These are phyloP conservation scores for Bombardia bombarda DNA, from an alignment of 495 filamentous ascomycete species.

Conservation along the genomic window DNA sequence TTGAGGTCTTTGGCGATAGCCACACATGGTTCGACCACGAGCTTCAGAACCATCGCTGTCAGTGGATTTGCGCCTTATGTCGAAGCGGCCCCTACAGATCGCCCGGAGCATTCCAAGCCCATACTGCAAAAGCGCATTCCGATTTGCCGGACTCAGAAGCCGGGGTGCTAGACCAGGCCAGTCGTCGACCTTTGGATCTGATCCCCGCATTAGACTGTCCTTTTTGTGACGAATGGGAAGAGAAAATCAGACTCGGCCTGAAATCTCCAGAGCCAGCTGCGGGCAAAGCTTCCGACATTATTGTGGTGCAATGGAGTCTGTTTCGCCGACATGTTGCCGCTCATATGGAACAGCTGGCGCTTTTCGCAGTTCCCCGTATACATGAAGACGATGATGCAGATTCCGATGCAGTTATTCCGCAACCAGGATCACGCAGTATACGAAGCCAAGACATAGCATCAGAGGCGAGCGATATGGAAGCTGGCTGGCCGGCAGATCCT, in stretches of 20 bases:
- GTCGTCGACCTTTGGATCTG: not conserved
- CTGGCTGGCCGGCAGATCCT: too few species aligned
- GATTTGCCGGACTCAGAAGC: not conserved
- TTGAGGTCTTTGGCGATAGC: not conserved
- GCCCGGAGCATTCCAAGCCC: not conserved
- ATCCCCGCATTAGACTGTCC: not conserved
- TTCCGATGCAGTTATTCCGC: too few species aligned
- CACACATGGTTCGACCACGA: not conserved
- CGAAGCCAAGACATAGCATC: too few species aligned
- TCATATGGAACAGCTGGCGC: not conserved
- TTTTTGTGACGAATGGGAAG: not conserved
- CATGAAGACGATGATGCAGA: not conserved
- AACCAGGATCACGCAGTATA: too few species aligned
- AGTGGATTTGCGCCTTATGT: not conserved
- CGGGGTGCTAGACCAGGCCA: not conserved
- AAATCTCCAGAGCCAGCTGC: not conserved
- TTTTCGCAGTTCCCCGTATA: not conserved
- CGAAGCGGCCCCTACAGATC: not conserved
- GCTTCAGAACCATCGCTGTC: not conserved
- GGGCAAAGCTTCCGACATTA: not conserved
- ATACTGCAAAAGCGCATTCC: not conserved
- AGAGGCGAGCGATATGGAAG: too few species aligned
- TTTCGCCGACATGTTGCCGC: not conserved
- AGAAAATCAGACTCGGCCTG: not conserved
- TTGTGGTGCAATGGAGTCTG: not conserved